These are phyloP conservation scores for Bauhinia variegata DNA, from an alignment of 306 rosid genomes.

Conservation along the genomic window DNA sequence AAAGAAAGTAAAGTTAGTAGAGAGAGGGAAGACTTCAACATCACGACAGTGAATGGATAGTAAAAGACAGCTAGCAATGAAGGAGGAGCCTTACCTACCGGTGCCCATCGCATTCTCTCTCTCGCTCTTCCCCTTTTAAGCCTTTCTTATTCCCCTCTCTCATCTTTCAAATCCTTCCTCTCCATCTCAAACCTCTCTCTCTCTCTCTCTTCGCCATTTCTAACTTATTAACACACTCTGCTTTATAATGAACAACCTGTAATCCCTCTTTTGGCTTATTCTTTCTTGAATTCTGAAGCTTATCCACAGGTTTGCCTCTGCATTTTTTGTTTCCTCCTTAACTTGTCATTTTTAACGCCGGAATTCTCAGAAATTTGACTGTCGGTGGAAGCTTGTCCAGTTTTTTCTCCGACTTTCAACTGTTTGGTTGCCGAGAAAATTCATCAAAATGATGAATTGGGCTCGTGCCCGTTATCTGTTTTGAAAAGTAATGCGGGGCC, in stretches of 20 bases:
- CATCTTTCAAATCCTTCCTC: constrained; percentile 44
- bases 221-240: no score
- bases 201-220: not conserved
- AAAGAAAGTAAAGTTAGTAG: constrained; percentile 21
- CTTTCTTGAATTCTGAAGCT: constrained; percentile 1
- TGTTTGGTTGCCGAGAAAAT: constrained; percentile 24
- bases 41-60: constrained; percentile 66
- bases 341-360: not conserved
- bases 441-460: not conserved
- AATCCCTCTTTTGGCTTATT: not conserved
- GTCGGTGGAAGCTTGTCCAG: constrained; percentile 2
- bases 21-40: constrained; percentile 60
- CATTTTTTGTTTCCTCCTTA: constrained; percentile 6
- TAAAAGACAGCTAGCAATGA: constrained; percentile 98
- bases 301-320: constrained; percentile 45
- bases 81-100: constrained; percentile 81
- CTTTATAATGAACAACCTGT: no score
- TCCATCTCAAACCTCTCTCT: constrained; percentile 7
- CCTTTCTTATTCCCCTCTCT: constrained; percentile 47
- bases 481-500: no score
- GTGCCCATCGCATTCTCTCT: constrained; percentile 46
- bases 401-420: not conserved
- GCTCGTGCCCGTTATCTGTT: no score
- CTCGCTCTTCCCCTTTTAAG: constrained; percentile 51
- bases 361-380: not conserved